Base-by-base conservation (phyloP, 1,284 basidiomycete species). In the Irpex sp. region DNA sequence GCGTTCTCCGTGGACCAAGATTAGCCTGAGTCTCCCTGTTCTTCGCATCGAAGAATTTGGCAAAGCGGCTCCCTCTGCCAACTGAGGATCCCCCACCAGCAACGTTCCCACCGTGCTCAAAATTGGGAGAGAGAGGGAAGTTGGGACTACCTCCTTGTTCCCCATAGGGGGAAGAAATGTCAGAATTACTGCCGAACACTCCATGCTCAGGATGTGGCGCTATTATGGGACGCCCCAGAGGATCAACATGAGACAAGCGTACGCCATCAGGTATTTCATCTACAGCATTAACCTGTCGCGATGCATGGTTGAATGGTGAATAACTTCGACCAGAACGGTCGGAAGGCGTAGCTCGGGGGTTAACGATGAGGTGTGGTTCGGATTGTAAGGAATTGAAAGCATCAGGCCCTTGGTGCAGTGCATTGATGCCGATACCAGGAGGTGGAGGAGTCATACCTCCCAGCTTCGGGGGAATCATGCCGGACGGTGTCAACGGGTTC, bases 41-140 rank as follows among this genome's bases (percentile, higher is more conserved):
- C 73, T 90, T 92, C n/a, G 81, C 81, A 67, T 92, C 91, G 65
- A 92, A 93, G 72, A 92, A 91, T 71, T 92, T 93, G 36, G 90
- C 90, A 72, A 93, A 89, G 33, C 90, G 85, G 71, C 90, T 92
- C 36, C 90, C 90, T 73, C 87, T 90, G 36, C 78, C 79, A 43
- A 78, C 74, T 15, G 82, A 78, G 70, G 83, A 78, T 49, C 69
- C 71, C 11, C 69, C 72, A 26, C 70, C 71, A 8, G 65, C 63
- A 50, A 67, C 60, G 56, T 66, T 70, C 49, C 68, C 70, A 57
- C 67, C 68, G 47, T 68, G 64, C 33, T 75, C 70, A 51, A 69
- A 59, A 58, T 60, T 46, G 17, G 62, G 56, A 26, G 60, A 59
- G 35, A 60, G 50, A 57, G 68, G 56, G 61, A 68, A 70, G 4